A percentile compares a stretch with the other conserved stretches of the same genome.
These are phyloP conservation scores for Auriscalpium microsporum DNA, from an alignment of 768 basidiomycete genomes.

Conservation along the genomic window DNA sequence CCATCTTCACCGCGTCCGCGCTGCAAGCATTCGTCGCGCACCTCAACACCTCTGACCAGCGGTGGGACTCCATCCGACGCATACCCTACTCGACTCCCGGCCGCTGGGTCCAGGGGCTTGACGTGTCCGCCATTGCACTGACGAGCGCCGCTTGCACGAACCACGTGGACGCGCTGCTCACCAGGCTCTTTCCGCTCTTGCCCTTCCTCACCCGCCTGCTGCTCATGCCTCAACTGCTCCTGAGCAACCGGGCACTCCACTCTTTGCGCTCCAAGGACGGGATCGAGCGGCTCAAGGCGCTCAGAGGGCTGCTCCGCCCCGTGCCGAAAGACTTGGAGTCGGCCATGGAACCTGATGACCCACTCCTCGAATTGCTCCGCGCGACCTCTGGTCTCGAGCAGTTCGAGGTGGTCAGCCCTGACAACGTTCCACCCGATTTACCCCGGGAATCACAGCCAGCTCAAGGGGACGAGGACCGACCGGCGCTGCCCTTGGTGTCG, in stretches of 20 bases:
- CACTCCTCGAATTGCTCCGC: slow-evolving; percentile 3
- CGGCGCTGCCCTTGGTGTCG: slow-evolving; percentile 26
- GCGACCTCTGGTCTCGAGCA: slow-evolving; percentile 7
- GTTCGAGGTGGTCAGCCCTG: slow-evolving; percentile 11
- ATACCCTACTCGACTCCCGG: slow-evolving; percentile 85
- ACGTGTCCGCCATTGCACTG: slow-evolving; percentile 47
- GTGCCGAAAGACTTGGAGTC: slow-evolving; percentile 5
- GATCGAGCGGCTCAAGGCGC: slow-evolving; percentile 6
- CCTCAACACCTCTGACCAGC: slow-evolving; percentile 56
- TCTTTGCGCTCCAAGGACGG: slow-evolving; percentile 9
- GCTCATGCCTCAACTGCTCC: slow-evolving; percentile 5
- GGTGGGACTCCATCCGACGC: slow-evolving; percentile 84
- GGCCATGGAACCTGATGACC: neutral
- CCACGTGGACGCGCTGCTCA: slow-evolving; percentile 53
- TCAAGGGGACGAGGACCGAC: slow-evolving; percentile 7
- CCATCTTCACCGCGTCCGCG: slow-evolving; percentile 31
- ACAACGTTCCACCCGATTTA: slow-evolving; percentile 3
- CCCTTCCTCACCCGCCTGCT: slow-evolving; percentile 16
- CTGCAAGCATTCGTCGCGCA: slow-evolving; percentile 52
- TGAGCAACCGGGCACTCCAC: slow-evolving; percentile 8
- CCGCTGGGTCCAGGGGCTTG: slow-evolving; percentile 72
- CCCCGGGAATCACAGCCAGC: neutral
- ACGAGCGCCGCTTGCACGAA: slow-evolving; percentile 38
- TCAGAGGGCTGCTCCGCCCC: slow-evolving; percentile 10
- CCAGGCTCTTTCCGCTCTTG: slow-evolving; percentile 50